Conservation (phyloP, 768 basidiomycete genomes). For the Hericium alpestre region DNA sequence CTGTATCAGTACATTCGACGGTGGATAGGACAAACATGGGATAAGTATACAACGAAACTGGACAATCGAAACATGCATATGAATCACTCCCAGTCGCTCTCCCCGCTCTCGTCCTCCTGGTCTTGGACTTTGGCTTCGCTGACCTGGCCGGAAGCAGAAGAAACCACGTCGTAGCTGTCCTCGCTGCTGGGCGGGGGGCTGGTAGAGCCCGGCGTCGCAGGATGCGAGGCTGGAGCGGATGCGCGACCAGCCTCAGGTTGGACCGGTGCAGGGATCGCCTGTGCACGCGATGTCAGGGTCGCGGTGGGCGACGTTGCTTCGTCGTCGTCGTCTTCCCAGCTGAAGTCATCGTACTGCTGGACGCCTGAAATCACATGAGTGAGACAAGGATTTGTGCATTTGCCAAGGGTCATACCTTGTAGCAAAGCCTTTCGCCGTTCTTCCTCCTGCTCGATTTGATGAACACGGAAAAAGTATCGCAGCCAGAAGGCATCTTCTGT, state of each 20-base stretch:
- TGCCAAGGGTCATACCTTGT: constrained; percentile 36
- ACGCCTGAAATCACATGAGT: constrained; percentile 27
- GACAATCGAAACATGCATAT: neutral
- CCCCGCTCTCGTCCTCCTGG: constrained; percentile 9
- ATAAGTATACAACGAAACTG: neutral
- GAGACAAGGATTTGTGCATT: neutral
- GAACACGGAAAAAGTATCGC: constrained; percentile 80
- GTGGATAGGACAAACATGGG: no score
- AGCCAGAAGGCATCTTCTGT: constrained; percentile 68
- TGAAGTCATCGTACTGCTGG: constrained; percentile 79
- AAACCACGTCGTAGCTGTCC: constrained; percentile 27
- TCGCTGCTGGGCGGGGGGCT: constrained; percentile 23
- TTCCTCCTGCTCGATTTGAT: constrained; percentile 74
- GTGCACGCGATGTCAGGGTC: constrained; percentile 1
- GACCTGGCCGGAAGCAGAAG: constrained; percentile 15
- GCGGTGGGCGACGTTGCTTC: constrained; percentile 26
- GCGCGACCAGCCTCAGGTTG: neutral
- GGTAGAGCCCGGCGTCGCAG: constrained; percentile 11
- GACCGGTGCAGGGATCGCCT: neutral
- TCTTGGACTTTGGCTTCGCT: constrained; percentile 13
- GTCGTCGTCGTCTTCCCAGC: constrained; percentile 92
- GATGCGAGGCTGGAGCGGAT: neutral
- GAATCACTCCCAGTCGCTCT: constrained; percentile 19
- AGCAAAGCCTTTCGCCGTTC: constrained; percentile 68
- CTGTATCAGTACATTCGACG: no score